These are phyloP conservation scores for Sarocladium kiliense DNA, from an alignment of 2,329 filamentous ascomycete genomes.

Conservation along the genomic window DNA sequence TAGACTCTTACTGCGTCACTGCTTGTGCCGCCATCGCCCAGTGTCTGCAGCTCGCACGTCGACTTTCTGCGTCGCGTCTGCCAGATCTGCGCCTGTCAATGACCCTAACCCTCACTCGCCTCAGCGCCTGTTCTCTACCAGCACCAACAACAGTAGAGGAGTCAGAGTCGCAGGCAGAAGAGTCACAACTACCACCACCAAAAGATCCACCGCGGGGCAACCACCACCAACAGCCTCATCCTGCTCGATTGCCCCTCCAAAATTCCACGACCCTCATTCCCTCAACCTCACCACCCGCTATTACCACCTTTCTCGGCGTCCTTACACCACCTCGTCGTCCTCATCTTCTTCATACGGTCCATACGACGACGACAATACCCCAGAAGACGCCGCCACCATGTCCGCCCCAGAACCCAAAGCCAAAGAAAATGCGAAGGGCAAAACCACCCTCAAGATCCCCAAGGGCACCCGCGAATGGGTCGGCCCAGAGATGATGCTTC, in stretches of 20 bases:
- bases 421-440: slow-evolving; percentile 27
- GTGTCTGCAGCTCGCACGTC: background rate
- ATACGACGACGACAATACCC: background rate
- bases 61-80: background rate
- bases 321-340: background rate
- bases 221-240: slow-evolving; percentile 1
- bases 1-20: background rate
- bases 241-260: slow-evolving; percentile 6
- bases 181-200: background rate
- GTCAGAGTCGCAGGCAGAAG: background rate
- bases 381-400: background rate
- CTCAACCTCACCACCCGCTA: background rate
- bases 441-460: slow-evolving; percentile 76
- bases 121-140: background rate
- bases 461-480: slow-evolving; percentile 90
- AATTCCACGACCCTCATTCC: slow-evolving; percentile 2
- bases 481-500: slow-evolving; percentile 72
- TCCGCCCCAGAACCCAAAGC: background rate
- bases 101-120: background rate
- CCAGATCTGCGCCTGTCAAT: background rate
- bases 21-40: background rate
- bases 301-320: background rate
- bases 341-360: background rate
- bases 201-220: slow-evolving; percentile 8
- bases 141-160: too few relatives aligned